Conservation (phyloP, 371 early-diverging fungal genomes). For the Rozella allomycis region DNA sequence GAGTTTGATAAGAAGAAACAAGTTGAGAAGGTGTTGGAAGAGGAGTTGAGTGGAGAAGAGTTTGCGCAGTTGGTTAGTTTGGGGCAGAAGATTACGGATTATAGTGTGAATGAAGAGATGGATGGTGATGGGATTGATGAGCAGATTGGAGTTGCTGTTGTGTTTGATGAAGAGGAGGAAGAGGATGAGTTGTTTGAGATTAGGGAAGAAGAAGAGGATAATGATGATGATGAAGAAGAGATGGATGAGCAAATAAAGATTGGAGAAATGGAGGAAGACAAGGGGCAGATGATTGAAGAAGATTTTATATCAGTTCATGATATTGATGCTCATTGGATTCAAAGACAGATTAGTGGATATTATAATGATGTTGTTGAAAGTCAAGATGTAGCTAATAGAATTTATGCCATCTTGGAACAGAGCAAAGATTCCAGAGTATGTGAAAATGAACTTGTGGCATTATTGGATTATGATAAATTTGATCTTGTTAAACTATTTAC, state of each 20-base stretch:
- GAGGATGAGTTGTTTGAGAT: too few species aligned
- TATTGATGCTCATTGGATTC: slow-evolving; percentile 93
- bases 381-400: too few species aligned
- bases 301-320: slow-evolving; percentile 42
- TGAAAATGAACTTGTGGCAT: slow-evolving; percentile 79
- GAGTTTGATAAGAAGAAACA: slow-evolving; percentile 72
- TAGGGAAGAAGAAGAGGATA: slow-evolving; percentile 16
- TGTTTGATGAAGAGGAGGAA: slow-evolving; percentile 39
- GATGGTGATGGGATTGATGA: slow-evolving; percentile 17
- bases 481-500: slow-evolving; percentile 71
- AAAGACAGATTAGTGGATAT: slow-evolving; percentile 51
- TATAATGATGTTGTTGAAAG: slow-evolving; percentile 73
- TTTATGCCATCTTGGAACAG: too few species aligned
- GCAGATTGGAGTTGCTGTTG: slow-evolving; percentile 37
- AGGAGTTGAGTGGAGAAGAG: slow-evolving; percentile 39
- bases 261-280: slow-evolving; percentile 14
- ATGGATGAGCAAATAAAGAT: slow-evolving; percentile 13
- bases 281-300: slow-evolving; percentile 8
- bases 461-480: slow-evolving; percentile 82
- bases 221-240: slow-evolving; percentile 13
- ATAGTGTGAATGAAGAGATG: slow-evolving; percentile 10
- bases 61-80: slow-evolving; percentile 72
- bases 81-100: slow-evolving; percentile 84
- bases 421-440: slow-evolving; percentile 41
- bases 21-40: slow-evolving; percentile 45